Evolutionary conservation across 768 basidiomycete species (phyloP).

Genomic region (Amanita exitialis): DNA sequence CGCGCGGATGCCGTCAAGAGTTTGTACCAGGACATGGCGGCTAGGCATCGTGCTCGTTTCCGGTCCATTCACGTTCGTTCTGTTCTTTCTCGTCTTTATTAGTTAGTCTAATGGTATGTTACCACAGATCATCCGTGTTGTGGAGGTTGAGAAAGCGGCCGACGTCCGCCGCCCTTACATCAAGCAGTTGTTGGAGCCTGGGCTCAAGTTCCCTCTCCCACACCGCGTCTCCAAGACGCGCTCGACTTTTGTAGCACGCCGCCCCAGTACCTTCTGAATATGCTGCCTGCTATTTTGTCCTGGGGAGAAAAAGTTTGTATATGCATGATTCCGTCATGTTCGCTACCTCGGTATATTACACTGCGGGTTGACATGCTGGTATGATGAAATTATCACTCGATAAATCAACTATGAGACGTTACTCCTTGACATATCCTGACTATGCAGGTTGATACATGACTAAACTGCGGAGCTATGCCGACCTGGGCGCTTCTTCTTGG

Average conservation of each 20-base stretch:
- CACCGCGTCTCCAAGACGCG: constrained; percentile 75
- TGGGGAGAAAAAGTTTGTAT: neutral
- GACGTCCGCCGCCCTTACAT: constrained; percentile 97
- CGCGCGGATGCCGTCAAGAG: constrained; percentile 94
- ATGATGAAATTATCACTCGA: too few species aligned
- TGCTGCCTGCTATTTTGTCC: too few species aligned
- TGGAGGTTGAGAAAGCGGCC: constrained; percentile 86
- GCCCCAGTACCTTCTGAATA: constrained; percentile 63
- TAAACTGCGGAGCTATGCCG: too few species aligned
- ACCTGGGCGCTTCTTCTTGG: too few species aligned
- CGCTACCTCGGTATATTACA: too few species aligned
- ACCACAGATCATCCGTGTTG: constrained; percentile 86
- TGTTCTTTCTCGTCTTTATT: neutral
- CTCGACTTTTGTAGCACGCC: constrained; percentile 71
- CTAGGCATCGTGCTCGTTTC: constrained; percentile 98
- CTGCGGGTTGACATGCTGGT: too few species aligned
- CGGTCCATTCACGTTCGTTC: constrained; percentile 86
- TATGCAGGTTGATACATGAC: too few species aligned
- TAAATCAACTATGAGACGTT: too few species aligned
- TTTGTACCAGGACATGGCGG: constrained; percentile 99
- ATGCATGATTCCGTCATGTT: neutral
- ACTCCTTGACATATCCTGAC: too few species aligned
- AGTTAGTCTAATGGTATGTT: neutral
- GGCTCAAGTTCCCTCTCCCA: constrained; percentile 95
- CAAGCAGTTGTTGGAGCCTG: constrained; percentile 85